Conservation (phyloP, 192 early-diverging fungal genomes). For the Gonapodya prolifera region DNA sequence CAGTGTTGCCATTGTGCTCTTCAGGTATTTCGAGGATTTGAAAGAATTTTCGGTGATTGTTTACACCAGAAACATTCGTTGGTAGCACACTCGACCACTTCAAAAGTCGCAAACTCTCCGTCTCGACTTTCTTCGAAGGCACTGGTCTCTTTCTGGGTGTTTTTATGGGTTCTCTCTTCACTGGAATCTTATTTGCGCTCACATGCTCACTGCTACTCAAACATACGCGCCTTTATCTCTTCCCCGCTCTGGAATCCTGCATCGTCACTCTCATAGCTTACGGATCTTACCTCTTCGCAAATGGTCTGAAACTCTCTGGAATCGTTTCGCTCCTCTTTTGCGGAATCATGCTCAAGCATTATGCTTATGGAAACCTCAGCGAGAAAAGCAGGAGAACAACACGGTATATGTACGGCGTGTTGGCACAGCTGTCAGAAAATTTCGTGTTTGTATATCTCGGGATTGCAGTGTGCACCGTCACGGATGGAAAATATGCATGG, state of each 20-base stretch:
- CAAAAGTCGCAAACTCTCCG: neutral
- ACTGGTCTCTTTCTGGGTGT: constrained; percentile 64
- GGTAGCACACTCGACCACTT: neutral
- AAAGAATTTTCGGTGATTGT: constrained; percentile 1
- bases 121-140: constrained; percentile 16
- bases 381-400: constrained; percentile 62
- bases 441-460: constrained; percentile 97
- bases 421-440: constrained; percentile 86
- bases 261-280: constrained; percentile 78
- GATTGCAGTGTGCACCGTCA: constrained; percentile 76
- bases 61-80: constrained; percentile 3
- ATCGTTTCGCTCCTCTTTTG: neutral
- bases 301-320: constrained; percentile 73
- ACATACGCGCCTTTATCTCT: constrained; percentile 68
- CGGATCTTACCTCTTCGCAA: constrained; percentile 83
- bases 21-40: constrained; percentile 41
- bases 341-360: constrained; percentile 76
- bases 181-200: constrained; percentile 70
- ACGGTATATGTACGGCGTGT: constrained; percentile 82
- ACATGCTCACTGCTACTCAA: constrained; percentile 75
- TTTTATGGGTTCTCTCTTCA: constrained; percentile 67
- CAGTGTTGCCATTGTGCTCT: constrained; percentile 95
- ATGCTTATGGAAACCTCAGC: constrained; percentile 85
- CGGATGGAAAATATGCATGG: constrained; percentile 55
- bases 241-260: constrained; percentile 76